These are phyloP conservation scores for Gyrodon lividus DNA, from an alignment of 768 basidiomycete species.

Conservation along the genomic window DNA sequence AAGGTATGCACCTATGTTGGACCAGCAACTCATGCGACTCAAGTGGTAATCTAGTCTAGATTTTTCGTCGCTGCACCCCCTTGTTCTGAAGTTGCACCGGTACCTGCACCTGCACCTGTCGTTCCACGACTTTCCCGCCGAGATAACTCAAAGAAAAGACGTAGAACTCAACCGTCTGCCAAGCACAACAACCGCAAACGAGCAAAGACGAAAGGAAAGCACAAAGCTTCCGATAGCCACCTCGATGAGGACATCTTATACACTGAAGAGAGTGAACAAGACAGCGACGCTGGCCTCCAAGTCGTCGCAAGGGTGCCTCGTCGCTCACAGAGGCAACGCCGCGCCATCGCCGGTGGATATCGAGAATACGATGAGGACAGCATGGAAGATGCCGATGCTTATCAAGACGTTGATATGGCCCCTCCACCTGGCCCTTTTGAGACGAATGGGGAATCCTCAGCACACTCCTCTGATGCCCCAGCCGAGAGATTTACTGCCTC, in stretches of 20 bases:
- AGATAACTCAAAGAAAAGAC: slow-evolving; percentile 18
- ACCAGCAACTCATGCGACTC: background rate
- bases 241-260: slow-evolving; percentile 25
- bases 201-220: slow-evolving; percentile 41
- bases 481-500: background rate
- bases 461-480: slow-evolving; percentile 2
- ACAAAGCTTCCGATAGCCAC: slow-evolving; percentile 24
- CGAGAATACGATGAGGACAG: slow-evolving; percentile 25
- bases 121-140: background rate
- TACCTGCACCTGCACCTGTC: slow-evolving; percentile 6
- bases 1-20: slow-evolving; percentile 53
- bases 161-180: slow-evolving; percentile 12
- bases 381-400: background rate
- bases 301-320: slow-evolving; percentile 16
- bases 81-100: slow-evolving; percentile 18
- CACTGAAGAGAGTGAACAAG: slow-evolving; percentile 19
- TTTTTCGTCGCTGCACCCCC: slow-evolving; percentile 37
- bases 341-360: slow-evolving; percentile 23
- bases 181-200: slow-evolving; percentile 29
- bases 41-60: slow-evolving; percentile 35
- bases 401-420: slow-evolving; percentile 18
- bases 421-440: slow-evolving; percentile 1
- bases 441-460: background rate
- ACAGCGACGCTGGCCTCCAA: slow-evolving; percentile 10
- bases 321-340: slow-evolving; percentile 34